Evolutionary conservation across 2,329 filamentous ascomycete genomes (phyloP).

Genomic region (Aspergillus vadensis): DNA sequence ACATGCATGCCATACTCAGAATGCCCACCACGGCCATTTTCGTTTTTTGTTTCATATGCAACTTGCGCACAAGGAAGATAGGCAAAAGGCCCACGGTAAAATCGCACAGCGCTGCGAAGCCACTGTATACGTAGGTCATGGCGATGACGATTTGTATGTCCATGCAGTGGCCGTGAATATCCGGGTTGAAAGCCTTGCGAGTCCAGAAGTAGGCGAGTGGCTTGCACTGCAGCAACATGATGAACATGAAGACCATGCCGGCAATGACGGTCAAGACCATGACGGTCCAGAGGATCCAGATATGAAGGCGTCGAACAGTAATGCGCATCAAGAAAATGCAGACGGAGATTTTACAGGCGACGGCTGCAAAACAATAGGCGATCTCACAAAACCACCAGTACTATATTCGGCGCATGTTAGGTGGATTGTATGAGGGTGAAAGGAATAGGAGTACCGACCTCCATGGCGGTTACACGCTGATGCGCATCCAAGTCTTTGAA

Average conservation of each 20-base stretch:
- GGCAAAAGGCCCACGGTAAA: constrained; percentile 57
- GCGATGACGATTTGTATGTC: constrained; percentile 36
- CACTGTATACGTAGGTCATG: constrained; percentile 40
- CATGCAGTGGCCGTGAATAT: constrained; percentile 47
- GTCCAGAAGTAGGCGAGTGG: constrained; percentile 57
- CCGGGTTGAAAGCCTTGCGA: constrained; percentile 22
- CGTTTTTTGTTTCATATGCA: constrained; percentile 56
- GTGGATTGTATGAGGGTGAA: background rate
- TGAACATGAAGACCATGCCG: constrained; percentile 52
- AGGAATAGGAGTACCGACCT: constrained; percentile 17
- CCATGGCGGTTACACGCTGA: constrained; percentile 29
- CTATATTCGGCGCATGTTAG: constrained; percentile 5
- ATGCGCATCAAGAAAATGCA: constrained; percentile 57
- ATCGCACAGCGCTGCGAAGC: constrained; percentile 45
- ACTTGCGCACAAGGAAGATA: constrained; percentile 56
- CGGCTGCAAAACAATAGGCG: constrained; percentile 52
- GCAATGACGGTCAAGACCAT: constrained; percentile 49
- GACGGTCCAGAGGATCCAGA: constrained; percentile 50
- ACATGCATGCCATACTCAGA: constrained; percentile 52
- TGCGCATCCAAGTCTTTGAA: constrained; percentile 18
- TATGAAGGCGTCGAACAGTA: constrained; percentile 49
- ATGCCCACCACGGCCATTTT: constrained; percentile 57
- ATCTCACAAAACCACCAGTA: constrained; percentile 57
- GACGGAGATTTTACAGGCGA: constrained; percentile 54
- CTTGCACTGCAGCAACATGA: constrained; percentile 57